phyloP scores from a whole-genome alignment of 2,329 filamentous ascomycete species.

The Karstenula rhodostoma region DNA sequence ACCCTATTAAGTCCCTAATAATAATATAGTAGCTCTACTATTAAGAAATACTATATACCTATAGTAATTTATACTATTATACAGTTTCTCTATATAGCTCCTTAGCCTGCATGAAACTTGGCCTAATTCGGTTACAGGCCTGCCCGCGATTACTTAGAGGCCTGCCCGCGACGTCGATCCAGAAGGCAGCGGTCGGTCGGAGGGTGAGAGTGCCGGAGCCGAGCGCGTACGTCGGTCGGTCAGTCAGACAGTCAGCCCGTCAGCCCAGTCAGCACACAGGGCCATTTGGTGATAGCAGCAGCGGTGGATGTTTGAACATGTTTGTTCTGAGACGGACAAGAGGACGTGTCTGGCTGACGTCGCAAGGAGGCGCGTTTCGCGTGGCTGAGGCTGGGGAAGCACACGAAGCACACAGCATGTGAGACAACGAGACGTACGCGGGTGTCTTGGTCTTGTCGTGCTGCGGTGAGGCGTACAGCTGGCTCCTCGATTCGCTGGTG shows the following conservation, averaged over 20 bases:
- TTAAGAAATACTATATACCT: too few relatives aligned
- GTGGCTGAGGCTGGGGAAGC: conserved; percentile 7
- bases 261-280: background rate
- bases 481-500: background rate
- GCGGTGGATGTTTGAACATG: background rate
- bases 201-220: conserved; percentile 5
- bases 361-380: background rate
- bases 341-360: background rate
- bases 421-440: conserved; percentile 2
- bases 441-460: conserved; percentile 10
- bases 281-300: too few relatives aligned
- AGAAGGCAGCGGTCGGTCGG: conserved; percentile 1
- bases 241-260: too few relatives aligned
- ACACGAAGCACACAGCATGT: background rate
- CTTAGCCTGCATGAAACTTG: too few relatives aligned
- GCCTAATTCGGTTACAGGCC: too few relatives aligned
- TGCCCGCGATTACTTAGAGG: too few relatives aligned
- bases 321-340: background rate
- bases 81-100: too few relatives aligned
- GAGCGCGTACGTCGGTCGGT: conserved; percentile 1
- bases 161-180: too few relatives aligned
- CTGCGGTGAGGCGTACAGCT: conserved; percentile 29
- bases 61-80: too few relatives aligned
- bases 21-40: too few relatives aligned
- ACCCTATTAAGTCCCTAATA: too few relatives aligned